Conservation (phyloP, 371 early-diverging fungal genomes). For the Syncephalastrum racemosum region DNA sequence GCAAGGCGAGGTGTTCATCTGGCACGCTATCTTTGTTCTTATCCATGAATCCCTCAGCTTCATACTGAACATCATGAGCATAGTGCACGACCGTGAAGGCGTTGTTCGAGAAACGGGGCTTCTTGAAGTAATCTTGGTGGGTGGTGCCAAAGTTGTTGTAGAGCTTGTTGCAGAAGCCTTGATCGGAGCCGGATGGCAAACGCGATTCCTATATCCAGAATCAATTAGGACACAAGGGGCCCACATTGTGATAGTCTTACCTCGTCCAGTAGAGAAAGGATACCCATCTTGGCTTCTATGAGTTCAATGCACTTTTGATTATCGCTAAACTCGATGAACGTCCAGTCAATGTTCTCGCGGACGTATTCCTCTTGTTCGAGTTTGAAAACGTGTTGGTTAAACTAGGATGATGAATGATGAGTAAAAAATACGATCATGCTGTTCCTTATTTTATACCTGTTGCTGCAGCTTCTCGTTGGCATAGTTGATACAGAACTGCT, state of each 20-base stretch:
- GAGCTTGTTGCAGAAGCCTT: conserved; percentile 81
- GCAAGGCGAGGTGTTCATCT: conserved; percentile 81
- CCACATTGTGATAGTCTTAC: conserved; percentile 23
- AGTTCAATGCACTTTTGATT: conserved; percentile 99
- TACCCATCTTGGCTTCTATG: conserved; percentile 96
- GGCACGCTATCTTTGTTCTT: conserved; percentile 99
- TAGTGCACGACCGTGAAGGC: conserved; percentile 91
- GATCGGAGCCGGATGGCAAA: conserved; percentile 88
- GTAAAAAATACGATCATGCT: not conserved
- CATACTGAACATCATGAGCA: conserved; percentile 90
- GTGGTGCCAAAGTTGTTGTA: conserved; percentile 73
- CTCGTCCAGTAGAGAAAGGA: conserved; percentile 96
- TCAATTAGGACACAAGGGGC: not conserved
- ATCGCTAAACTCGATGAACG: conserved; percentile 95
- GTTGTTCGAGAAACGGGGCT: conserved; percentile 85
- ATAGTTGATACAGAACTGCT: conserved; percentile 99
- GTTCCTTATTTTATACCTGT: conserved; percentile 38
- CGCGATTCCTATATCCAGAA: conserved; percentile 65
- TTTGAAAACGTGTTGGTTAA: conserved; percentile 75
- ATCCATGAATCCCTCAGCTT: conserved; percentile 93
- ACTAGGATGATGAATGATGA: conserved; percentile 48
- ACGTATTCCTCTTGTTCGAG: conserved; percentile 96
- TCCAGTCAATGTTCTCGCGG: conserved; percentile 90
- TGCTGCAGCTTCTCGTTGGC: conserved; percentile 98
- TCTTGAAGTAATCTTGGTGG: conserved; percentile 80